Percentiles rank a stretch among this genome's conserved stretches.
Evolutionary conservation across 2,329 filamentous ascomycete genomes (phyloP).

Genomic region (Ascochyta lentis): DNA sequence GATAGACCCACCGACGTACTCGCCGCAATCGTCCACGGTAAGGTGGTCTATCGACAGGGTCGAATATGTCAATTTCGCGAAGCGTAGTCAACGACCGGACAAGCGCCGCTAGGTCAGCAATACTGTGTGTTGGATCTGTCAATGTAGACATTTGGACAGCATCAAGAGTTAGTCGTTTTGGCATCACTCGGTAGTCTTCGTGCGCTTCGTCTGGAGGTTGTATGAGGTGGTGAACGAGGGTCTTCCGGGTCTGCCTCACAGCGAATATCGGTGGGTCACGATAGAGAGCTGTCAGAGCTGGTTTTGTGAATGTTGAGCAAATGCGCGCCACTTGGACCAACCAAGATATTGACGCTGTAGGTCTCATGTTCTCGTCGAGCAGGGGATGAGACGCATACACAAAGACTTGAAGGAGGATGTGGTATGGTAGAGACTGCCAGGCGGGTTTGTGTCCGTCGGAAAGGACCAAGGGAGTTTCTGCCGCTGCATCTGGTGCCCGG

Average conservation of each 20-base stretch:
- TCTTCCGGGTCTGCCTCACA: slow-evolving; percentile 53
- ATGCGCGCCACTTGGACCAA: slow-evolving; percentile 68
- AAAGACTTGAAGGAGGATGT: slow-evolving; percentile 74
- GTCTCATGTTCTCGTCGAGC: slow-evolving; percentile 55
- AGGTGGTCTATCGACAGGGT: slow-evolving; percentile 71
- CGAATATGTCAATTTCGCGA: slow-evolving; percentile 73
- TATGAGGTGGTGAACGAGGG: slow-evolving; percentile 63
- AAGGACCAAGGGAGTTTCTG: slow-evolving; percentile 23
- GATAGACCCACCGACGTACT: slow-evolving; percentile 70
- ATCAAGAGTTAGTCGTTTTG: slow-evolving; percentile 74
- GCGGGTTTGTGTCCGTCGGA: slow-evolving; percentile 36
- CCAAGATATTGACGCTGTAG: slow-evolving; percentile 62
- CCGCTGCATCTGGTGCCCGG: slow-evolving; percentile 2
- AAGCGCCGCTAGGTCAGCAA: slow-evolving; percentile 64
- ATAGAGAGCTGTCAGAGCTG: slow-evolving; percentile 76
- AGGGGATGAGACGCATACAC: slow-evolving; percentile 68
- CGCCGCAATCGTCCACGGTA: slow-evolving; percentile 65
- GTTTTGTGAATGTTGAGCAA: slow-evolving; percentile 70
- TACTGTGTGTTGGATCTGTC: slow-evolving; percentile 60
- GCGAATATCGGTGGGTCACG: slow-evolving; percentile 69
- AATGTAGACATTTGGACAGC: slow-evolving; percentile 64
- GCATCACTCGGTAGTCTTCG: slow-evolving; percentile 72
- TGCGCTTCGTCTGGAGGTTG: slow-evolving; percentile 47
- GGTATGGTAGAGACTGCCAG: slow-evolving; percentile 65
- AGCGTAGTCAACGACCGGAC: slow-evolving; percentile 71